Evolutionary conservation across 2,329 filamentous ascomycete species (phyloP), one percentile per base, ranked within the genome.

Genomic region (Sporothrix luriei): DNA sequence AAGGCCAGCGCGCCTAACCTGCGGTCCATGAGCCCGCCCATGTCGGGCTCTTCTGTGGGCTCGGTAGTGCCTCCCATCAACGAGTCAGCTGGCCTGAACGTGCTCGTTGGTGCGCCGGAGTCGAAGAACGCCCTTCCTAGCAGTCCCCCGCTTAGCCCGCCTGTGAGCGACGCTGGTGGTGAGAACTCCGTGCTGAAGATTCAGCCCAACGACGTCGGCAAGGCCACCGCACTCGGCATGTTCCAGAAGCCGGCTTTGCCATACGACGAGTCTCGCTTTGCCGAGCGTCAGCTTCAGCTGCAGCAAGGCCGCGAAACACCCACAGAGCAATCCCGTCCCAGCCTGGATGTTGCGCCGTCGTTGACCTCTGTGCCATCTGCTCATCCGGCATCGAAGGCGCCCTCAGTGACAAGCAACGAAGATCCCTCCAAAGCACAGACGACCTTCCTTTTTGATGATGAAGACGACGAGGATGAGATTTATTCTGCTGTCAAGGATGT

Each of bases 191-290:
- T 85, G 0, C 83, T 96, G 16, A 79, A 89, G 10, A 85, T 95
- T 14, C 88, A 92, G 71, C 90, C 91, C 0, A 88, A 89, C 72
- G 94, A 97, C 74, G 83, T 87, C 61, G 92, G 91, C 66, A 97
- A 95, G 77, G 91, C 92, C 5, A 96, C 92, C 0, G 91, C 92
- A 0, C 80, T 84, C 75, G 83, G 83, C 24, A 80, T 85, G 29
- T 84, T 86, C 71, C 90, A 90, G 73, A 93, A 93, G 76, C 91
- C 93, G 1, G 80, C 82, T 1, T 87, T 90, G 66, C 86, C 88
- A 9, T 97, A 95, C 74, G 92, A 97, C 75, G 94, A 97, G 76
- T 88, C 90, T 24, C 91, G 92, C 75, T 97, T 92, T 75, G 87
- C 91, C 5, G 90, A 96, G 76, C 88, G 93, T 57, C 91, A 97